These are phyloP conservation scores for Epichloe bromicola DNA, from an alignment of 2,329 filamentous ascomycete genomes.

Conservation along the genomic window DNA sequence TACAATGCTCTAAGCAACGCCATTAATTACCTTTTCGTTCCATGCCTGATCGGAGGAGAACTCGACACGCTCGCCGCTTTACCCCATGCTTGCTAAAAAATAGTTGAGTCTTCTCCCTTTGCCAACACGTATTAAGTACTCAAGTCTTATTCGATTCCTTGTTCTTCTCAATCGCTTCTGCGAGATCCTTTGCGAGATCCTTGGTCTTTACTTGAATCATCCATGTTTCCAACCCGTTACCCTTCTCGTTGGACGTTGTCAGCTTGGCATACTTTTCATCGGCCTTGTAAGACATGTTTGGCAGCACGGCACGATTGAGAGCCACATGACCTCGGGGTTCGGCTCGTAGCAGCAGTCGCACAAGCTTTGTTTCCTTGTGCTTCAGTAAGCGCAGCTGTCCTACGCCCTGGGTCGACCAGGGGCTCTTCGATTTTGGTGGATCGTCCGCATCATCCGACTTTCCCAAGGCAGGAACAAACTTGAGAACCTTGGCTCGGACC, in stretches of 20 bases:
- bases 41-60: neutral
- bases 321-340: slow-evolving; percentile 63
- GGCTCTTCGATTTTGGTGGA: slow-evolving; percentile 35
- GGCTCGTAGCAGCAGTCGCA: slow-evolving; percentile 59
- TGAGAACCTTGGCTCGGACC: slow-evolving; percentile 55
- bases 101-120: neutral
- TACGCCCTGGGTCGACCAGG: slow-evolving; percentile 58
- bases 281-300: slow-evolving; percentile 48
- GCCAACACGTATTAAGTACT: slow-evolving; percentile 1
- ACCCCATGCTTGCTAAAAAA: slow-evolving; percentile 1
- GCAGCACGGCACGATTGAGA: slow-evolving; percentile 55
- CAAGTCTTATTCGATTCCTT: slow-evolving; percentile 44
- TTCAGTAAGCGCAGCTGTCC: slow-evolving; percentile 62
- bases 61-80: neutral
- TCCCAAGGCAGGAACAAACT: slow-evolving; percentile 38
- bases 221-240: slow-evolving; percentile 53
- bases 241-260: slow-evolving; percentile 42
- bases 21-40: slow-evolving; percentile 1
- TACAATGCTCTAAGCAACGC: slow-evolving; percentile 8
- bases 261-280: slow-evolving; percentile 49
- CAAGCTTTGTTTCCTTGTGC: slow-evolving; percentile 53
- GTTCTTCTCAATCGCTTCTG: slow-evolving; percentile 36
- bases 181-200: slow-evolving; percentile 41
- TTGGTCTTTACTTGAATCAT: slow-evolving; percentile 57
- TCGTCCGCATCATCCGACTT: slow-evolving; percentile 28